phyloP scores from a whole-genome alignment of 176 grass and related monocot species.

The Metroxylon sagu region DNA sequence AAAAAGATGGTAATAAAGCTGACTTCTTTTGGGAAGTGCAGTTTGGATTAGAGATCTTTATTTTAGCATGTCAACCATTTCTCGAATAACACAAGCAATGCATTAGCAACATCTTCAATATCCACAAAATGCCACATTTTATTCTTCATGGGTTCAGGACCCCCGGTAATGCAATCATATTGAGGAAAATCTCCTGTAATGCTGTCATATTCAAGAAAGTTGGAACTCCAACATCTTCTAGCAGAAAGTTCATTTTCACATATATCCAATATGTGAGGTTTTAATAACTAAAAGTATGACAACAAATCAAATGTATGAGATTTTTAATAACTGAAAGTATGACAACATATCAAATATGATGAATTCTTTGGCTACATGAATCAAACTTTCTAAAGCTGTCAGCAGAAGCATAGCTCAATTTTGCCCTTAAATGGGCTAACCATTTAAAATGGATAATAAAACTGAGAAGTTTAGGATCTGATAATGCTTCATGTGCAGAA shows the following conservation, averaged over 20 bases:
- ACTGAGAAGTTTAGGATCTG: too few relatives aligned
- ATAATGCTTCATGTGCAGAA: too few relatives aligned
- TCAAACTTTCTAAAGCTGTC: too few relatives aligned
- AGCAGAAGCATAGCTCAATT: too few relatives aligned
- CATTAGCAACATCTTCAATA: conserved; percentile 18
- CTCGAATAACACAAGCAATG: conserved; percentile 22
- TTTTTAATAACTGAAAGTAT: too few relatives aligned
- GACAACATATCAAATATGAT: too few relatives aligned
- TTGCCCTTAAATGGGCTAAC: too few relatives aligned
- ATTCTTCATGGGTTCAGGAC: conserved; percentile 15
- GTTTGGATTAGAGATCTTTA: conserved; percentile 34
- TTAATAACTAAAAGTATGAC: too few relatives aligned
- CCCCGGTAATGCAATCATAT: conserved; percentile 11
- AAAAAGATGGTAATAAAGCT: neutral
- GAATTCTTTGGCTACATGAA: too few relatives aligned
- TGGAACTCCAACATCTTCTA: conserved; percentile 9
- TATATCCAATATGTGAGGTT: conserved; percentile 7
- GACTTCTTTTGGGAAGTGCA: conserved; percentile 31
- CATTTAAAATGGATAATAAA: too few relatives aligned
- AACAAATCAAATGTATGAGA: too few relatives aligned
- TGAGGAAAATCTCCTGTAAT: conserved; percentile 11
- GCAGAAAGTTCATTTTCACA: conserved; percentile 19
- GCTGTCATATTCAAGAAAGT: neutral
- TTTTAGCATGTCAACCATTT: conserved; percentile 23
- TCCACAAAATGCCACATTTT: conserved; percentile 11